Base-by-base conservation (phyloP, 2,329 filamentous ascomycete species). In the Conoideocrella luteorostrata region DNA sequence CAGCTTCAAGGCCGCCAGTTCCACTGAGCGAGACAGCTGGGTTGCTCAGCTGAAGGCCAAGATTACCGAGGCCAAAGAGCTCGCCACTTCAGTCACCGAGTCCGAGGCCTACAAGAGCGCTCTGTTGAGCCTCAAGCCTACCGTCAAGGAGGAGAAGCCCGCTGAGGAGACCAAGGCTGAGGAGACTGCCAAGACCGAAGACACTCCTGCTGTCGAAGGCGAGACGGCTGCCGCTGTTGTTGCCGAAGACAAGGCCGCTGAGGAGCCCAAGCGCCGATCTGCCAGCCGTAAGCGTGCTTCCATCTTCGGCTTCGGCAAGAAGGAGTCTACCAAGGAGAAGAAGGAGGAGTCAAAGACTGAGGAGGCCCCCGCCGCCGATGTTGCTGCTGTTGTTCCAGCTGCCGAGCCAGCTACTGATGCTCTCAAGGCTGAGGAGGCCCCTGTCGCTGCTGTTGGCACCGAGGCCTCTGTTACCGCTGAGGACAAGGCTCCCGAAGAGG, bases 1-100 rank as follows among this genome's bases (percentile, higher is more conserved):
- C 78, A 78, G 78, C 48, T 95, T 98, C 77, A 91, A 96, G 79
- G 88, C 91, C 46, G 60, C 72, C 57, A 83, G 62, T 58, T 58
- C 78, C 39, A 72, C 80, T 47, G 89, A 96, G 71, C 89, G 91
- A 62, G 88, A 95, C 67, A 88, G 86, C 77, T 97, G 93, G 93
- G 80, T 95, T 58, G 71, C 81, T 50, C 85, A 90, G 60, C 66
- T 95, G 56, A 89, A 93, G 78, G 70, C 78, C 59, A 88, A 90
- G 75, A 78, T 86, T 42, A 77, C 82, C 41, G 88, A 95, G 71
- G 90, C 88, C 59, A 94, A 93, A 77, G 84, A 84, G 57, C 72
- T 86, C 46, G 84, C 82, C 59, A 74, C 86, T 52, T 76, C 76
- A 44, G 78, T 96, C 56, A 78, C 79, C 51, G 81, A 83, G 67